Evolutionary conservation across 805 yeast species (phyloP), one percentile per base, ranked within the genome.

Genomic region (Wickerhamomyces subpelliculosus): DNA sequence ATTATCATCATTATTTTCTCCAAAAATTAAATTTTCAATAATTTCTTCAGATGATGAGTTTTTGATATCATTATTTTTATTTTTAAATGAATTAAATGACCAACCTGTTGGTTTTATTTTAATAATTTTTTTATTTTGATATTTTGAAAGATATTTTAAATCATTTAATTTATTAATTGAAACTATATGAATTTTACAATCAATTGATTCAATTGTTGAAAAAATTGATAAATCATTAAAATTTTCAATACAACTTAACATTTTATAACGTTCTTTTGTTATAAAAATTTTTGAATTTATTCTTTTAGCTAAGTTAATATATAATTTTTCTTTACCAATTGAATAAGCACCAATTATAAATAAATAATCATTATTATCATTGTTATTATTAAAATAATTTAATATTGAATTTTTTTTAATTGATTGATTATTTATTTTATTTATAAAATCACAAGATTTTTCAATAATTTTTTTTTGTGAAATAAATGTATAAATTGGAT

Each of bases 101-200:
- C 97, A 93, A 0, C 97, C 97, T 0, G 97, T 88, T 0, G 97
- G 97, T 36, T 76, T 67, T 26, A 84, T 65, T 0, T 85, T 95
- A n/a, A 84, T 67, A 30, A 86, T 69, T 21, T 47, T 45, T 22
- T 40, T 43, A 30, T 38, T 39, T 10, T 41, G 34, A 21, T 40
- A 47, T 30, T 42, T 51, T 62, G 64, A 48, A 43, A 39, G 45
- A 44, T 37, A 60, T 41, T 34, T 52, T 44, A 36, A 36, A 32
- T 70, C 57, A 39, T 67, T 59, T 24, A 78, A 59, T 21, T 80
- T 75, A 3, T 71, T 62, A 74, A 90, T 72, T 2, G 89, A 74
- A 0, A 84, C 82, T 23, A 90, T 59, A 58, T 90, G 96, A 0
- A 89, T 80, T 35, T 70, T 70, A 29, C 53, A 51, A 3, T 35